These are phyloP conservation scores for Pichia pseudocactophila DNA, from an alignment of 805 yeast species.

Conservation along the genomic window DNA sequence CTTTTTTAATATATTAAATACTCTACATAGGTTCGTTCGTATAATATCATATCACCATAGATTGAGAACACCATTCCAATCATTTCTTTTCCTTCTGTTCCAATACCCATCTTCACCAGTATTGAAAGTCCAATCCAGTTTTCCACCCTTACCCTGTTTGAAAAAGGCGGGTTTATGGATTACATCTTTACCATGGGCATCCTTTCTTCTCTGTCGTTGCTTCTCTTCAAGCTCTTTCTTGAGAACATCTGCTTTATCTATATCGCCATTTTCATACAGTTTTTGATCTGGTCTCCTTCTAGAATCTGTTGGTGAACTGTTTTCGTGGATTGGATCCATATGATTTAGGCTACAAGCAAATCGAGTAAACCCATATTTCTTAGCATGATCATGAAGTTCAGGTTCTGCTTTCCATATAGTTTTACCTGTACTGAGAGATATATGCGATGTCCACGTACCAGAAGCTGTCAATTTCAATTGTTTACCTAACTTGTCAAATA, in stretches of 20 bases:
- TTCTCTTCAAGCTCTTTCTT: slow-evolving; percentile 66
- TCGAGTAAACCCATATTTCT: slow-evolving; percentile 77
- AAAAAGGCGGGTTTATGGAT: slow-evolving; percentile 58
- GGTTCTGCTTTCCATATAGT: slow-evolving; percentile 67
- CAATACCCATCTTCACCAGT: slow-evolving; percentile 64
- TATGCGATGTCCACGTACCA: slow-evolving; percentile 81
- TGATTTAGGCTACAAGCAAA: slow-evolving; percentile 80
- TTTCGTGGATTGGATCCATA: slow-evolving; percentile 62
- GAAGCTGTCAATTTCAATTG: slow-evolving; percentile 29
- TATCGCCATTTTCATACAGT: slow-evolving; percentile 57
- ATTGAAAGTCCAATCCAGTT: slow-evolving; percentile 43
- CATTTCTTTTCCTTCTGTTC: slow-evolving; percentile 57
- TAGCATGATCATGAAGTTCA: slow-evolving; percentile 45
- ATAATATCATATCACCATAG: slow-evolving; percentile 41
- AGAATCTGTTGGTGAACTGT: slow-evolving; percentile 79
- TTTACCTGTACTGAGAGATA: slow-evolving; percentile 36
- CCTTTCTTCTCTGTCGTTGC: slow-evolving; percentile 71
- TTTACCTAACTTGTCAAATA: slow-evolving; percentile 26
- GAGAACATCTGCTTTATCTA: slow-evolving; percentile 61
- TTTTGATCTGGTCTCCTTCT: slow-evolving; percentile 82
- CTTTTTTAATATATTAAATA: no score
- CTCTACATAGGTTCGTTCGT: neutral
- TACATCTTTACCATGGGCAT: slow-evolving; percentile 36
- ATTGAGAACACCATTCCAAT: slow-evolving; percentile 49
- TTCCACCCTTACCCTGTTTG: slow-evolving; percentile 30